Conservation (phyloP, 805 yeast species). For the Sungouiella thailandica region DNA sequence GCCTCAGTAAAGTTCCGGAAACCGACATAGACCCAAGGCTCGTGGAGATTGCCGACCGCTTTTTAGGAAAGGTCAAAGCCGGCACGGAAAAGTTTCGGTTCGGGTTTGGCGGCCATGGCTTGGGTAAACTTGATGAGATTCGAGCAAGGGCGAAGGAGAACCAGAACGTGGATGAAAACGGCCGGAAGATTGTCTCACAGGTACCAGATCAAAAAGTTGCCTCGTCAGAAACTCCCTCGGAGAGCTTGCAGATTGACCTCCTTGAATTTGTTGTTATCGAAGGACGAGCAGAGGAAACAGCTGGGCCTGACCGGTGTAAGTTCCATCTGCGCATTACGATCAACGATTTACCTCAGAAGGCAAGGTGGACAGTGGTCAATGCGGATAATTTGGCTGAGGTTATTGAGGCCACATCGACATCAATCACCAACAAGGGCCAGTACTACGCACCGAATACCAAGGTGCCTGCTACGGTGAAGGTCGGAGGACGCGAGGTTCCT, state of each 20-base stretch:
- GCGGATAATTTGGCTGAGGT: slow-evolving; percentile 58
- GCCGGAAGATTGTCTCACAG: too few species aligned
- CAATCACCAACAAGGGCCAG: slow-evolving; percentile 79
- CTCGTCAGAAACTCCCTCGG: background rate
- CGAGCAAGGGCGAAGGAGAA: slow-evolving; percentile 52
- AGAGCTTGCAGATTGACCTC: slow-evolving; percentile 16
- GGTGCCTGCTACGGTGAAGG: slow-evolving; percentile 51
- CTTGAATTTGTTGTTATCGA: slow-evolving; percentile 47
- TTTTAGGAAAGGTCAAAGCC: slow-evolving; percentile 53
- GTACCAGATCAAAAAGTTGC: too few species aligned
- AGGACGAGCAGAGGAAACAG: slow-evolving; percentile 48
- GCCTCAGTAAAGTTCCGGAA: slow-evolving; percentile 43
- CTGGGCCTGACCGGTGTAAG: slow-evolving; percentile 49
- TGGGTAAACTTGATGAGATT: slow-evolving; percentile 66
- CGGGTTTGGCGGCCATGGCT: slow-evolving; percentile 94
- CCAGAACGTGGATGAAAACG: slow-evolving; percentile 38
- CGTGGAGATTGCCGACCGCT: slow-evolving; percentile 45
- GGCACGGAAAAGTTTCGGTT: slow-evolving; percentile 62
- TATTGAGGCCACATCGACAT: slow-evolving; percentile 65
- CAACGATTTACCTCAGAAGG: slow-evolving; percentile 80
- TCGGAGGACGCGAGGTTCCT: slow-evolving; percentile 33
- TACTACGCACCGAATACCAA: slow-evolving; percentile 43
- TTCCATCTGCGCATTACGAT: slow-evolving; percentile 69
- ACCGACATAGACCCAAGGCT: slow-evolving; percentile 49
- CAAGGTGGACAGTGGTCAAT: slow-evolving; percentile 73